Evolutionary conservation across 2,329 filamentous ascomycete species (phyloP).

Genomic region (Coniochaeta ligniaria): DNA sequence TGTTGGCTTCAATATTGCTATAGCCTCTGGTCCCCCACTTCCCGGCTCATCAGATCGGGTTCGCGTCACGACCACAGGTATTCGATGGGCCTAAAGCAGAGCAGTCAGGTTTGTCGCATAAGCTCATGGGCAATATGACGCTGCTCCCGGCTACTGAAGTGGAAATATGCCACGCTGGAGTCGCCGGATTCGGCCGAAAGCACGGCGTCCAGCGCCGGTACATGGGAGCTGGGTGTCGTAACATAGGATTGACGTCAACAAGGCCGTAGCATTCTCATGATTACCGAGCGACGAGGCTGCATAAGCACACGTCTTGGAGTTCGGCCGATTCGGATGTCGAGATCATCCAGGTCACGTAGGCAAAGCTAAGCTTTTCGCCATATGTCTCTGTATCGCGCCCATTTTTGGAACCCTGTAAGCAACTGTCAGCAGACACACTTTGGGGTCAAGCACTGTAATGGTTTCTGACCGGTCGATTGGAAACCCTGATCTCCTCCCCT

Average conservation of each 20-base stretch:
- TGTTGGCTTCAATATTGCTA: background rate
- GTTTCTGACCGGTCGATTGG: constrained; percentile 40
- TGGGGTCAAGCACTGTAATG: constrained; percentile 3
- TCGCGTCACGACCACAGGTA: too few species aligned
- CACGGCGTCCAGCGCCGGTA: background rate
- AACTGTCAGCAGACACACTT: background rate
- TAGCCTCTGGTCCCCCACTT: background rate
- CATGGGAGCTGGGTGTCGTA: background rate
- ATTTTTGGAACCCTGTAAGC: constrained; percentile 45
- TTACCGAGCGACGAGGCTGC: background rate
- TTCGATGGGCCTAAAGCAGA: background rate
- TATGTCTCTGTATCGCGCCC: constrained; percentile 49
- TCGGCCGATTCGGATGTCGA: background rate
- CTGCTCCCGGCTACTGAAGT: background rate
- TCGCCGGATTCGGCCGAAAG: background rate
- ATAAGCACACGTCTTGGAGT: background rate
- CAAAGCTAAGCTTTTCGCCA: constrained; percentile 34
- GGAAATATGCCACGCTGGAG: background rate
- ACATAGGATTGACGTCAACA: background rate
- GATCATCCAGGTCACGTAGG: background rate
- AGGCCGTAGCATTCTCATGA: background rate
- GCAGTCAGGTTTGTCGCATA: background rate
- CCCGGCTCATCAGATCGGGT: background rate
- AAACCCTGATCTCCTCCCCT: constrained; percentile 42
- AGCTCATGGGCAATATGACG: background rate